A percentile compares a stretch with the other conserved stretches of the same genome.
These are phyloP conservation scores for Biscogniauxia marginata DNA, from an alignment of 2,329 filamentous ascomycete genomes.

Conservation along the genomic window DNA sequence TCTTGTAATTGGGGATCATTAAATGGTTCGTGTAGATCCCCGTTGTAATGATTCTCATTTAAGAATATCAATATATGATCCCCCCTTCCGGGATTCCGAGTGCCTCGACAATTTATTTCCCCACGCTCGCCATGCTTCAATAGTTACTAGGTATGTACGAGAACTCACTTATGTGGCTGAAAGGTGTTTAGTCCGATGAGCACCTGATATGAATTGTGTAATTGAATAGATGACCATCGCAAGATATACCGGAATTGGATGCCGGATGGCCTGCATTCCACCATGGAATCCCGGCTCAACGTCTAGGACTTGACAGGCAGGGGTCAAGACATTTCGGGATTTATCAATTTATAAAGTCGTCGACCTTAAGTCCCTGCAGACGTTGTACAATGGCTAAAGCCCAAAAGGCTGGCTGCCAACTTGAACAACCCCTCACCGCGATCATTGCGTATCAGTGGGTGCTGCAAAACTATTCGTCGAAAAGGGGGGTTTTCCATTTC, in stretches of 20 bases:
- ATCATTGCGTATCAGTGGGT: slow-evolving; percentile 14
- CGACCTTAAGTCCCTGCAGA: slow-evolving; percentile 8
- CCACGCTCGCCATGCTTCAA: neutral
- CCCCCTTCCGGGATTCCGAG: neutral
- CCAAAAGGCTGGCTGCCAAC: slow-evolving; percentile 7
- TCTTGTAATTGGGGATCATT: neutral
- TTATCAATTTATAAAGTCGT: neutral
- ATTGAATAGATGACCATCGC: neutral
- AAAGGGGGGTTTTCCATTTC: slow-evolving; percentile 12
- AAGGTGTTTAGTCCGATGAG: neutral
- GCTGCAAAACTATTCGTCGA: slow-evolving; percentile 18
- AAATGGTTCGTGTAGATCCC: neutral
- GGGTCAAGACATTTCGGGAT: neutral
- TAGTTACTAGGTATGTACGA: neutral
- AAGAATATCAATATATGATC: neutral
- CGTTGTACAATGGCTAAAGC: slow-evolving; percentile 17
- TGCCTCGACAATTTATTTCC: neutral
- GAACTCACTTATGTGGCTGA: neutral
- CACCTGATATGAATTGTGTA: neutral
- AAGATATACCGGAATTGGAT: neutral
- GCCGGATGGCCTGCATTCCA: neutral
- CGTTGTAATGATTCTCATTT: no score
- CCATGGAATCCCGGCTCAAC: neutral
- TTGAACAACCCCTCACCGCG: slow-evolving; percentile 19
- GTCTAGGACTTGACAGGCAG: neutral